A percentile compares a stretch with the other conserved stretches of the same genome.
phyloP scores from a whole-genome alignment of 768 basidiomycete species.

The Xerocomellus intermedius region DNA sequence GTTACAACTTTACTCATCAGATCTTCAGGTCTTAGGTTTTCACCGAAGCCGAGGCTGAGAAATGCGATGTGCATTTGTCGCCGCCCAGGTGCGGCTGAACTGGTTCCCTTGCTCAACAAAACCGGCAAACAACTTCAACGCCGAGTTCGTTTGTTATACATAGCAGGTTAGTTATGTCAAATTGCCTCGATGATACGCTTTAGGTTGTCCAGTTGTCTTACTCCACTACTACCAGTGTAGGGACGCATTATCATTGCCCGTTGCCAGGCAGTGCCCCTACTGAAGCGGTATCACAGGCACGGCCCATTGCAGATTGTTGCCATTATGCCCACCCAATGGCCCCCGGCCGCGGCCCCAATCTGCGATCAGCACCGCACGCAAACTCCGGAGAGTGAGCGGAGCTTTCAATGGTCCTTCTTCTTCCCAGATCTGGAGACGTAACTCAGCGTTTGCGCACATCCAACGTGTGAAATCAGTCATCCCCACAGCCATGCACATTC shows the following conservation, averaged over 20 bases:
- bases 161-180: neutral
- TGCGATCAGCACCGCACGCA: constrained; percentile 7
- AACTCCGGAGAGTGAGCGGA: constrained; percentile 2
- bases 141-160: neutral
- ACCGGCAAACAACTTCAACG: neutral
- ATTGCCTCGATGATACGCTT: neutral
- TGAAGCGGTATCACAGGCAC: constrained; percentile 1
- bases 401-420: neutral
- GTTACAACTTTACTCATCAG: too few relatives aligned
- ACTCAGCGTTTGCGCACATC: neutral
- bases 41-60: neutral
- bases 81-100: neutral
- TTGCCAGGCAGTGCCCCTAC: neutral
- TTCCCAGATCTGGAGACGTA: neutral
- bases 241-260: neutral
- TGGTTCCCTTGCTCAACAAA: neutral
- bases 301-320: neutral
- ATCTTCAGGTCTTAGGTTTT: neutral
- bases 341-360: neutral
- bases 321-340: neutral
- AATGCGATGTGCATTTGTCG: neutral
- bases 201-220: neutral
- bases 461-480: neutral
- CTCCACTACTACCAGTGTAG: too few relatives aligned
- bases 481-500: neutral